Conservation (phyloP, 179 eudicot species). For the Beta corolliflora region DNA sequence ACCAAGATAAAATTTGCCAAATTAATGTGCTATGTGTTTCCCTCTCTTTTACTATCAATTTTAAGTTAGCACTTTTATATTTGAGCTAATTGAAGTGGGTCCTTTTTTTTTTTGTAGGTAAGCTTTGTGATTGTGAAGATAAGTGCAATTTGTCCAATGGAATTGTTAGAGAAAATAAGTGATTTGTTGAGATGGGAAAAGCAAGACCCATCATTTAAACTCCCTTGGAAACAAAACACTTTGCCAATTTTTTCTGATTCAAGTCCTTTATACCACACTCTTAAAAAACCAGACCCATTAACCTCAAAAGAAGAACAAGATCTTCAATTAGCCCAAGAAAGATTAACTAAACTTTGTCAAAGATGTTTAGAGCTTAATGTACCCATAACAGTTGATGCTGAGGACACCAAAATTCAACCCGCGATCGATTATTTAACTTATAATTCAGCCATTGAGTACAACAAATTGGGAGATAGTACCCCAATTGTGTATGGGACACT, state of each 20-base stretch:
- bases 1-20: slow-evolving; percentile 22
- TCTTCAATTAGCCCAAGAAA: slow-evolving; percentile 44
- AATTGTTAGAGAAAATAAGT: slow-evolving; percentile 59
- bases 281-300: slow-evolving; percentile 47
- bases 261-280: slow-evolving; percentile 73
- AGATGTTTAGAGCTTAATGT: slow-evolving; percentile 54
- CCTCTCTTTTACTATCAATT: not conserved
- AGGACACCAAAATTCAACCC: slow-evolving; percentile 62
- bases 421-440: slow-evolving; percentile 83
- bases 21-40: slow-evolving; percentile 34
- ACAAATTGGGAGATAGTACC: slow-evolving; percentile 35
- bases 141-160: slow-evolving; percentile 72
- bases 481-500: slow-evolving; percentile 69
- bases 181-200: slow-evolving; percentile 80
- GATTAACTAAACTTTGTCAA: slow-evolving; percentile 46
- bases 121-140: slow-evolving; percentile 81
- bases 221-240: slow-evolving; percentile 80
- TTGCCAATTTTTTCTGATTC: slow-evolving; percentile 67
- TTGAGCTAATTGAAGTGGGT: slow-evolving; percentile 21
- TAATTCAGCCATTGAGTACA: slow-evolving; percentile 48
- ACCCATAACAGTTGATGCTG: slow-evolving; percentile 62
- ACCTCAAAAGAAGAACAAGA: slow-evolving; percentile 54
- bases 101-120: slow-evolving; percentile 44
- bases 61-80: not conserved
- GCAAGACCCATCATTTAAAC: slow-evolving; percentile 55